Percentiles rank a stretch among this genome's conserved stretches.
Evolutionary conservation across 129 eudicot species (phyloP).

Genomic region (Tagetes erecta): DNA sequence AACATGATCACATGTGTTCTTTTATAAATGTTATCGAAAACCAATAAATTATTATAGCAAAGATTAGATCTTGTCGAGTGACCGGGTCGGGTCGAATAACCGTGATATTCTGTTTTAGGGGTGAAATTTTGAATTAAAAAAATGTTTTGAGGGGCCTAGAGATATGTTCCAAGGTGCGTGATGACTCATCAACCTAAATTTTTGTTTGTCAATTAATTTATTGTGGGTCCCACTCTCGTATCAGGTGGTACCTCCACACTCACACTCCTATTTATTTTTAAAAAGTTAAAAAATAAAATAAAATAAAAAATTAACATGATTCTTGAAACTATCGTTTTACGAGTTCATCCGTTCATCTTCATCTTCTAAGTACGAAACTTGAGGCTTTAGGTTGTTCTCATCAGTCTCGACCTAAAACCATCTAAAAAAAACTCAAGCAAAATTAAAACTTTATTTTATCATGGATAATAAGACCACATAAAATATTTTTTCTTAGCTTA

Average conservation of each 20-base stretch:
- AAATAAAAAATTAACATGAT: too few relatives aligned
- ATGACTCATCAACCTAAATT: constrained; percentile 31
- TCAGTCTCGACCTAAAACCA: too few relatives aligned
- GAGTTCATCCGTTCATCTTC: too few relatives aligned
- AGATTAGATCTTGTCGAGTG: background rate
- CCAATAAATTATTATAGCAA: background rate
- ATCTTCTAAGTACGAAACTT: too few relatives aligned
- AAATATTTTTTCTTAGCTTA: too few relatives aligned
- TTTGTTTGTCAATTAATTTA: background rate
- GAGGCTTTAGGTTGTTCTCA: too few relatives aligned
- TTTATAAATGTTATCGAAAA: background rate
- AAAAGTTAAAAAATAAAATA: background rate
- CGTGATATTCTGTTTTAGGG: background rate
- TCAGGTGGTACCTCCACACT: background rate
- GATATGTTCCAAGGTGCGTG: constrained; percentile 29
- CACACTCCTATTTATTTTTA: too few relatives aligned
- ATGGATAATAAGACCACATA: too few relatives aligned
- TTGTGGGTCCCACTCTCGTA: constrained; percentile 18
- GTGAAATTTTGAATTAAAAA: background rate
- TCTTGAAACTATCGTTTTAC: too few relatives aligned
- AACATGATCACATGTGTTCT: background rate
- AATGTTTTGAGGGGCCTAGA: constrained; percentile 18
- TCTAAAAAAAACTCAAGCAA: too few relatives aligned
- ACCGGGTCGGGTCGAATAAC: background rate
- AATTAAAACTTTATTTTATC: too few relatives aligned